Base-by-base conservation (phyloP, 495 filamentous ascomycete genomes). In the Penicillium simplicissimum region DNA sequence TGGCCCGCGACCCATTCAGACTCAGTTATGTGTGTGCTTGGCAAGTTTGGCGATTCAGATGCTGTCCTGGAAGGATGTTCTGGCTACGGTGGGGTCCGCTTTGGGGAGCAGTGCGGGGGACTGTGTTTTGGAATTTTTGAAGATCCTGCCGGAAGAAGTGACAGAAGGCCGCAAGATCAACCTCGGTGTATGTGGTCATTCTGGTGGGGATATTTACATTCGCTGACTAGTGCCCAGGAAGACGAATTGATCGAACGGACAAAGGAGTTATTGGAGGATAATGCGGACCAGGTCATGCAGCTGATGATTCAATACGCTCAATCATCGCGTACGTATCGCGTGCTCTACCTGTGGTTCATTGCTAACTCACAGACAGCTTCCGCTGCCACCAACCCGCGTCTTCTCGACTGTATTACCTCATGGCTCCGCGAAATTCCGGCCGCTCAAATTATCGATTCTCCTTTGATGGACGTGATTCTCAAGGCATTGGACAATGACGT, bases 81-180 rank as follows among this genome's bases (percentile, higher is more conserved):
- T 99, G 64, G 82, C 82, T 21, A 83, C 86, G 33, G 89, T 98
- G 33, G 91, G 96, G 23, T 82, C 86, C 35, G 82, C 88, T 14
- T 81, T 99, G 45, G 92, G 94, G 52, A 86, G 84, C 70, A 87
- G 87, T 65, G 85, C 89, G 47, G 84, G 88, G 64, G 87, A 93
- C 55, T 93, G 90, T 71, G 89, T 97, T 65, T 77, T 99, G 62
- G 96, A 98, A 71, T 98, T 99, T 75, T 81, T 99, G 57, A 92
- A 88, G 71, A 93, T 99, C 68, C 85, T 99, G 49, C 95, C 95
- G 19, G 95, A 99, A 81, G 95, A 99, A 84, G 96, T 99, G 73
- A 98, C 91, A 52, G 95, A 98, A 81, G 95, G 96, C 76, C 91
- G 95, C 76, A 98, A 97, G 81, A 96, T 98, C 84, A 96, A 91